These are phyloP conservation scores for Dactylellina sp. DNA, from an alignment of 2,329 filamentous ascomycete species.

Conservation along the genomic window DNA sequence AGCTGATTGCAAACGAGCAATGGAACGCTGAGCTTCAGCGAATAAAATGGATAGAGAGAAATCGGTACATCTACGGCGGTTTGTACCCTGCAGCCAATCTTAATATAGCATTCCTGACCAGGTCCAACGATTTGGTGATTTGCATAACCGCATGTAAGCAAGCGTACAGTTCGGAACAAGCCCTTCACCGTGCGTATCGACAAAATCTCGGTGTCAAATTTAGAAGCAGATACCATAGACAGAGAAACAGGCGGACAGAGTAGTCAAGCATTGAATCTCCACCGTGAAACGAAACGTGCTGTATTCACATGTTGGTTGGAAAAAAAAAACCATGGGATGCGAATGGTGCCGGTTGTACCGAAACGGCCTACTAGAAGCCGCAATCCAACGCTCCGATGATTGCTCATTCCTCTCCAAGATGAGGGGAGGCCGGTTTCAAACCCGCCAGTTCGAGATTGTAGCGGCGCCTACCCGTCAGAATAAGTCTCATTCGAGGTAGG, in stretches of 20 bases:
- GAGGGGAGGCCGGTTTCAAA: slow-evolving; percentile 12
- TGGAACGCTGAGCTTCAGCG: background rate
- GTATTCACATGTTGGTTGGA: slow-evolving; percentile 4
- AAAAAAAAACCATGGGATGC: background rate
- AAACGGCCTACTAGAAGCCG: background rate
- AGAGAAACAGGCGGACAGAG: no score
- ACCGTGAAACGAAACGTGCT: slow-evolving; percentile 38
- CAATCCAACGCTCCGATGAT: background rate
- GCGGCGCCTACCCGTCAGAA: slow-evolving; percentile 54
- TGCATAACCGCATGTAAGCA: slow-evolving; percentile 52
- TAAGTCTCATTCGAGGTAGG: slow-evolving; percentile 31
- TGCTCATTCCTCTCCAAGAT: background rate
- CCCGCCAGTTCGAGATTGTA: slow-evolving; percentile 33
- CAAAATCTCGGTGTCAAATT: slow-evolving; percentile 37
- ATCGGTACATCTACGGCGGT: no score
- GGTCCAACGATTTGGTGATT: slow-evolving; percentile 26
- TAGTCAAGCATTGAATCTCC: background rate
- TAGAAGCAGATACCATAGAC: slow-evolving; percentile 30
- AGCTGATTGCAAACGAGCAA: background rate
- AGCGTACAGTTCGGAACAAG: slow-evolving; percentile 32
- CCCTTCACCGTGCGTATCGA: slow-evolving; percentile 21
- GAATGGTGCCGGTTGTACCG: background rate
- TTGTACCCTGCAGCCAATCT: slow-evolving; percentile 18
- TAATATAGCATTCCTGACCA: slow-evolving; percentile 36
- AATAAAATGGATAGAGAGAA: background rate